phyloP scores from a whole-genome alignment of 1,139 yeast species.

The Candida sanyaensis region DNA sequence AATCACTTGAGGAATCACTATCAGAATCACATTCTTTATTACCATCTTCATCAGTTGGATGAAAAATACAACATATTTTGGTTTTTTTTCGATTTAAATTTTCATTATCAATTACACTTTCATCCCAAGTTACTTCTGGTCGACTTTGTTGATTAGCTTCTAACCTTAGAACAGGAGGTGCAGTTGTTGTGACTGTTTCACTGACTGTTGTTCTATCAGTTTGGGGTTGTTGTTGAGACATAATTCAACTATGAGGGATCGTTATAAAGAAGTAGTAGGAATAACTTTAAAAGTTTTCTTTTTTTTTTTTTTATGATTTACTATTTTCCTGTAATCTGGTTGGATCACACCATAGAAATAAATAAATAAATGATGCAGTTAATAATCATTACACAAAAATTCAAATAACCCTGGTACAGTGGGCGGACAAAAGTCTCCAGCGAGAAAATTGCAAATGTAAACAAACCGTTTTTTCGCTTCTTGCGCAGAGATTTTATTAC shows the following conservation, averaged over 20 bases:
- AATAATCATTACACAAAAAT: not conserved
- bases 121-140: conserved; percentile 76
- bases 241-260: not conserved
- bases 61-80: conserved; percentile 90
- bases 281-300: too few species aligned
- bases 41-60: conserved; percentile 74
- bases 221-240: conserved; percentile 1
- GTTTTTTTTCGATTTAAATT: conserved; percentile 83
- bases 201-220: not conserved
- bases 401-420: not conserved
- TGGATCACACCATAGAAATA: not conserved
- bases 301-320: too few species aligned
- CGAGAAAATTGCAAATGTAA: too few species aligned
- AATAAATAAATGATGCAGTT: not conserved
- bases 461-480: too few species aligned
- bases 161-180: conserved; percentile 13
- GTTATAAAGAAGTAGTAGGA: too few species aligned
- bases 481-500: too few species aligned
- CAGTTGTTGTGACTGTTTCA: conserved; percentile 7
- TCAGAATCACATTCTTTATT: conserved; percentile 48
- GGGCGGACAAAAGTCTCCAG: too few species aligned
- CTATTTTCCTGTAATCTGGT: too few species aligned
- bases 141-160: conserved; percentile 16
- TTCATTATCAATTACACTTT: conserved; percentile 87
- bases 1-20: conserved; percentile 35